A percentile compares a stretch with the other conserved stretches of the same genome.
These are phyloP conservation scores for Agaricus sinodeliciosus DNA, from an alignment of 768 basidiomycete species.

Conservation along the genomic window DNA sequence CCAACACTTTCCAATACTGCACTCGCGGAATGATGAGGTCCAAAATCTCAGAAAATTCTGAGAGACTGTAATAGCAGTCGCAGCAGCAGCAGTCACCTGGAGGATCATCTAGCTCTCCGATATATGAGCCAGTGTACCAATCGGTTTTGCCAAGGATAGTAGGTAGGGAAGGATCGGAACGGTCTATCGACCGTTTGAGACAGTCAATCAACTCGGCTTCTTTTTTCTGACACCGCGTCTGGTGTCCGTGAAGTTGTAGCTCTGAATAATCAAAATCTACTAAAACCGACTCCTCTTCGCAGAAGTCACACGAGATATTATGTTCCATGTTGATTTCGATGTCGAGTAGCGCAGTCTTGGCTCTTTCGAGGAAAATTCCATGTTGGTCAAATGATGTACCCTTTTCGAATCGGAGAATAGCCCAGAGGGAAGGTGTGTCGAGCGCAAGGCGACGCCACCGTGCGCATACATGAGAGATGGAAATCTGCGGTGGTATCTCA, in stretches of 20 bases:
- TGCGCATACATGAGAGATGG: constrained; percentile 56
- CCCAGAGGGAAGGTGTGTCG: constrained; percentile 53
- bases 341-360: constrained; percentile 46
- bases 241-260: constrained; percentile 8
- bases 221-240: constrained; percentile 7
- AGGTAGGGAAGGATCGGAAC: neutral
- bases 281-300: neutral
- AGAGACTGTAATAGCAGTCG: constrained; percentile 22
- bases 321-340: constrained; percentile 42
- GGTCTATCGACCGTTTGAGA: constrained; percentile 9
- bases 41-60: constrained; percentile 29
- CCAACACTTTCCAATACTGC: constrained; percentile 45
- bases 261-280: too few species aligned
- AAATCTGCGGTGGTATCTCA: constrained; percentile 37
- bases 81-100: neutral
- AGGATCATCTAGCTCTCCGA: constrained; percentile 6
- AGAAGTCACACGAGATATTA: constrained; percentile 21
- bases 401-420: constrained; percentile 32
- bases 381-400: constrained; percentile 38
- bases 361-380: constrained; percentile 41
- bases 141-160: neutral
- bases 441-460: constrained; percentile 53
- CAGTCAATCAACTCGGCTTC: constrained; percentile 15
- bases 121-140: constrained; percentile 6
- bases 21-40: constrained; percentile 46